These are phyloP conservation scores for Pseudocercospora eumusae DNA, from an alignment of 2,329 filamentous ascomycete species.

Conservation along the genomic window DNA sequence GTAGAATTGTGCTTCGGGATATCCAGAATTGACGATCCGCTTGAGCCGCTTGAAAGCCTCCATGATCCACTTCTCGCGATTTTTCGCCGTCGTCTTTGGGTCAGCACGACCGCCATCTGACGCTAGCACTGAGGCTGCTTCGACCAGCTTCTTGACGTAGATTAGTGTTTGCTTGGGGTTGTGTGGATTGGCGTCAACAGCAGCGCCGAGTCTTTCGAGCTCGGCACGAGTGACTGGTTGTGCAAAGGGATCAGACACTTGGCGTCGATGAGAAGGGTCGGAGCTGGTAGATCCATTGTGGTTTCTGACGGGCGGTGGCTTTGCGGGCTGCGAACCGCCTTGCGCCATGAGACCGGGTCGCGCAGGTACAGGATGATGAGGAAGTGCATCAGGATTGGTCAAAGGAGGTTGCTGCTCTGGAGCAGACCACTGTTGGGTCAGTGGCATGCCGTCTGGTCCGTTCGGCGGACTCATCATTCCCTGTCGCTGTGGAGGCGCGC, in stretches of 20 bases:
- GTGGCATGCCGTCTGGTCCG: conserved; percentile 26
- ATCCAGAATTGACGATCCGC: conserved; percentile 73
- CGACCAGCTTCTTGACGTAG: conserved; percentile 80
- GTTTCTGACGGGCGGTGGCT: conserved; percentile 56
- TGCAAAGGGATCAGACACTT: conserved; percentile 29
- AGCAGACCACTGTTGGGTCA: conserved; percentile 33
- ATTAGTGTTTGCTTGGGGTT: conserved; percentile 71
- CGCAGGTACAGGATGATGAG: conserved; percentile 56
- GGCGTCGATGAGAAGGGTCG: conserved; percentile 24
- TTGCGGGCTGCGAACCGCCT: conserved; percentile 38
- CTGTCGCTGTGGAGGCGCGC: conserved; percentile 31
- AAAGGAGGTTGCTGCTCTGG: conserved; percentile 22
- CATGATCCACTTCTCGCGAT: conserved; percentile 76
- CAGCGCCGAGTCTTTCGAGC: conserved; percentile 68
- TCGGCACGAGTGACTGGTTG: conserved; percentile 73
- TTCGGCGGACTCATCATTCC: conserved; percentile 28
- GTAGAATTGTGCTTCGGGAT: conserved; percentile 88
- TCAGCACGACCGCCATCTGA: conserved; percentile 74
- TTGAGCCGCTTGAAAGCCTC: conserved; percentile 91
- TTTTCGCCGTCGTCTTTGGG: conserved; percentile 61
- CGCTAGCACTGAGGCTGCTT: conserved; percentile 77
- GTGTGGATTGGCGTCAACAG: conserved; percentile 68
- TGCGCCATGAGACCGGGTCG: conserved; percentile 49
- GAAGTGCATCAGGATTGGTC: conserved; percentile 57
- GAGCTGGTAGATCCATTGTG: conserved; percentile 46